Evolutionary conservation across 1,284 basidiomycete species (phyloP).

Genomic region (Cryptococcus depauperatus): DNA sequence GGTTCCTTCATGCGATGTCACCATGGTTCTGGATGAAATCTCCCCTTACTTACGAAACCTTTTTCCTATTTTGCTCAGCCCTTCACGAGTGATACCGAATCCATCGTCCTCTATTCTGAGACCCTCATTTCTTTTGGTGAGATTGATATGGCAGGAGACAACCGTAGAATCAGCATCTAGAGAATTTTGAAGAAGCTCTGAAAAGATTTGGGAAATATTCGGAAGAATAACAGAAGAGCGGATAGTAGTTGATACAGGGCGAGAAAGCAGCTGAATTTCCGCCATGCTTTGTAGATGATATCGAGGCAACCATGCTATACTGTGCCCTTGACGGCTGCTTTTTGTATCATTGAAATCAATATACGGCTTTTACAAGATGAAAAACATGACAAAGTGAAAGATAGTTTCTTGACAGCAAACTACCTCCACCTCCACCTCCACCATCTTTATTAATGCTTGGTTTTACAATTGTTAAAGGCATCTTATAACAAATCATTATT

Average conservation of each 20-base stretch:
- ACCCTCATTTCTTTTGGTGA: constrained; percentile 50
- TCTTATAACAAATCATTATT: neutral
- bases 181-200: constrained; percentile 77
- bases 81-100: constrained; percentile 57
- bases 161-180: constrained; percentile 45
- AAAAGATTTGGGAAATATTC: constrained; percentile 64
- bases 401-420: constrained; percentile 5
- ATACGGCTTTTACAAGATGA: no score
- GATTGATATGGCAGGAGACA: constrained; percentile 41
- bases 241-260: constrained; percentile 43
- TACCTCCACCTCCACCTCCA: constrained; percentile 7
- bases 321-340: no score
- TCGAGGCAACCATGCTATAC: no score
- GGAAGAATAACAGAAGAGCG: constrained; percentile 76
- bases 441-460: neutral
- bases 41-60: constrained; percentile 18
- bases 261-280: constrained; percentile 25
- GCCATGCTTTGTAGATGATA: no score
- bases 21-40: constrained; percentile 4
- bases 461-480: no score
- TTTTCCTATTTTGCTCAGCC: constrained; percentile 54
- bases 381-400: neutral
- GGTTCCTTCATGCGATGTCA: constrained; percentile 47
- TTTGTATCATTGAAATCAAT: no score
- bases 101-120: constrained; percentile 81